Evolutionary conservation across 805 yeast species (phyloP).

Genomic region (Wickerhamomyces xylosicus): DNA sequence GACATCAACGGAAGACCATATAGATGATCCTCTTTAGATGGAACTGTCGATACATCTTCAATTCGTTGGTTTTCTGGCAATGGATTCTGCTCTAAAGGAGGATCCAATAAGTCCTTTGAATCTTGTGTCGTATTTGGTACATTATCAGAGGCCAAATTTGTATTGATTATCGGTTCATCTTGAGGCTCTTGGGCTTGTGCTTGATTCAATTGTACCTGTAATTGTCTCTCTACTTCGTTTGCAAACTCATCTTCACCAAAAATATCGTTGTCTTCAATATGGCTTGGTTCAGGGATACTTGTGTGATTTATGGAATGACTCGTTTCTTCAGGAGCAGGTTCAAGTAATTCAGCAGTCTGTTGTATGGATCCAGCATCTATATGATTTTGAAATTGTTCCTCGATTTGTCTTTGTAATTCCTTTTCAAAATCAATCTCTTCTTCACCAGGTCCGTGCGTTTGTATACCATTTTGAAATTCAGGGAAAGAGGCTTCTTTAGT

Average conservation of each 20-base stretch:
- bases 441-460: conserved; percentile 1
- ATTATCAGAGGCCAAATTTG: neutral
- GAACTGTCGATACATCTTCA: neutral
- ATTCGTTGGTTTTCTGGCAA: neutral
- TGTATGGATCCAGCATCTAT: conserved; percentile 2
- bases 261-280: conserved; percentile 1
- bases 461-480: conserved; percentile 1
- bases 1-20: neutral
- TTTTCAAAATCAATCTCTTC: conserved; percentile 11
- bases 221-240: conserved; percentile 18
- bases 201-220: conserved; percentile 12
- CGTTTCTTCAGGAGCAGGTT: conserved; percentile 1
- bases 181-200: conserved; percentile 1
- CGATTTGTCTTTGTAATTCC: conserved; percentile 17
- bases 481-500: neutral
- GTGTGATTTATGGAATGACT: neutral
- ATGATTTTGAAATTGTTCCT: conserved; percentile 12
- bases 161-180: neutral
- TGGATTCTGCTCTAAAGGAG: conserved; percentile 1
- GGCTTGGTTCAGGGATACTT: conserved; percentile 1
- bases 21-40: neutral
- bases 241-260: conserved; percentile 18
- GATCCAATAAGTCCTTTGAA: neutral
- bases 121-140: neutral
- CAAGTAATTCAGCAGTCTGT: conserved; percentile 2